A percentile compares a stretch with the other conserved stretches of the same genome.
Evolutionary conservation across 345 rosid species (phyloP).

Genomic region (Gossypium stocksii): DNA sequence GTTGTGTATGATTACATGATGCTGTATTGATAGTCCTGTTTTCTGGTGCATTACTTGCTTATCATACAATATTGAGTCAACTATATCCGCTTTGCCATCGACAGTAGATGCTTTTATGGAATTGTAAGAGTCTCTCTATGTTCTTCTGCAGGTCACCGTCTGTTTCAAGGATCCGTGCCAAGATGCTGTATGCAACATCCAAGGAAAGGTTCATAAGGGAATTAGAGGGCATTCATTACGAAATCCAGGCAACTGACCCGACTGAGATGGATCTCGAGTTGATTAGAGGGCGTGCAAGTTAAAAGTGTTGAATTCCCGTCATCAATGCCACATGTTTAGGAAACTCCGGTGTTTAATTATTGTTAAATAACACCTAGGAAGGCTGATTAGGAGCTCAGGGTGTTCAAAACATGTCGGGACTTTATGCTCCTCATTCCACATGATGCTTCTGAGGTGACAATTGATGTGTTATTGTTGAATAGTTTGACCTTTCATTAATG

Average conservation of each 20-base stretch:
- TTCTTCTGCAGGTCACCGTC: slow-evolving; percentile 57
- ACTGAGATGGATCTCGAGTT: slow-evolving; percentile 77
- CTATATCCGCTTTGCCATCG: background rate
- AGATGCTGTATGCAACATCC: slow-evolving; percentile 75
- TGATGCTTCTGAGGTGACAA: slow-evolving; percentile 48
- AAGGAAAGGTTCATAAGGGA: slow-evolving; percentile 65
- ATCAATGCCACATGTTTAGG: background rate
- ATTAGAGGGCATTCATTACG: slow-evolving; percentile 74
- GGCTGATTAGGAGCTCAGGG: slow-evolving; percentile 41
- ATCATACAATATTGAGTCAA: background rate
- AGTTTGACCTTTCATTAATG: background rate
- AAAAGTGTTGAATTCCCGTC: background rate
- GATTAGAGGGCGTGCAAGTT: slow-evolving; percentile 58
- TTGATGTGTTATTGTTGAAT: slow-evolving; percentile 9
- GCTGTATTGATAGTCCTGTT: background rate
- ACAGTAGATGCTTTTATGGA: background rate
- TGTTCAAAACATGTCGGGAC: background rate
- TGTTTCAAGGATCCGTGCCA: slow-evolving; percentile 64
- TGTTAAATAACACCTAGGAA: slow-evolving; percentile 33
- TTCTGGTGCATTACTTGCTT: background rate
- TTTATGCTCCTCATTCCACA: slow-evolving; percentile 27
- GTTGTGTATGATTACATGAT: background rate
- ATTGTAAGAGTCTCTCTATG: background rate
- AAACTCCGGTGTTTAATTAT: background rate
- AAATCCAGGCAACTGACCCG: slow-evolving; percentile 83